phyloP scores from a whole-genome alignment of 768 basidiomycete genomes.

The Ramaria sp. region DNA sequence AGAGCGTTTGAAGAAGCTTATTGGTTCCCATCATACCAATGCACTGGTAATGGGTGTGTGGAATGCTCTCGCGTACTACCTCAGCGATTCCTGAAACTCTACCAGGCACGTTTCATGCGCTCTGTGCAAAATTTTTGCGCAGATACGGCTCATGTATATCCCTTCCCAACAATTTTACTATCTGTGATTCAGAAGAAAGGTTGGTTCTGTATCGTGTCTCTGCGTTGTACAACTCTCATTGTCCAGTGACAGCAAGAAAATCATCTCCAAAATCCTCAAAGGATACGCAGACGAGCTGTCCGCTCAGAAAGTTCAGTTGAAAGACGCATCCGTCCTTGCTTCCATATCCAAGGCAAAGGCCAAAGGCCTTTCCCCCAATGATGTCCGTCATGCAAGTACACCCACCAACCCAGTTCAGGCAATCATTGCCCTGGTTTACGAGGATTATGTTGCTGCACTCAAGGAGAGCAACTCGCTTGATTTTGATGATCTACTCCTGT shows the following conservation, averaged over 20 bases:
- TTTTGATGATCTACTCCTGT: constrained; percentile 78
- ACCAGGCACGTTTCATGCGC: constrained; percentile 72
- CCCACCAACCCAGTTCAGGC: constrained; percentile 15
- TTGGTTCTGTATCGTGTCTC: constrained; percentile 18
- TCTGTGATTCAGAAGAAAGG: constrained; percentile 78
- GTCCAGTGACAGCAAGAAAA: constrained; percentile 44
- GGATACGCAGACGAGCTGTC: constrained; percentile 37
- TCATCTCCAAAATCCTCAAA: constrained; percentile 50
- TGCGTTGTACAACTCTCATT: too few species aligned
- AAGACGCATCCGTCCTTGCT: constrained; percentile 42
- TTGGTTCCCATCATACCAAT: constrained; percentile 48
- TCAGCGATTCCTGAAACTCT: constrained; percentile 15
- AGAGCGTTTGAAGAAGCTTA: constrained; percentile 49
- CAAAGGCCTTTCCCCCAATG: constrained; percentile 45
- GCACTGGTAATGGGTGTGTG: constrained; percentile 36
- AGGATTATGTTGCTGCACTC: constrained; percentile 54
- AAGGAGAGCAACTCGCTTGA: constrained; percentile 62
- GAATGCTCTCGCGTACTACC: constrained; percentile 12
- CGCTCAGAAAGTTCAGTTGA: constrained; percentile 38
- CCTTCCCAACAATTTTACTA: constrained; percentile 64
- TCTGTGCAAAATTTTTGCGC: constrained; percentile 64
- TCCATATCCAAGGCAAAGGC: constrained; percentile 65
- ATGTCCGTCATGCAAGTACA: constrained; percentile 21
- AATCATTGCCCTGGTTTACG: constrained; percentile 44
- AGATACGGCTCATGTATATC: constrained; percentile 48